These are phyloP conservation scores for Podospora conica DNA, from an alignment of 495 filamentous ascomycete species.

Conservation along the genomic window DNA sequence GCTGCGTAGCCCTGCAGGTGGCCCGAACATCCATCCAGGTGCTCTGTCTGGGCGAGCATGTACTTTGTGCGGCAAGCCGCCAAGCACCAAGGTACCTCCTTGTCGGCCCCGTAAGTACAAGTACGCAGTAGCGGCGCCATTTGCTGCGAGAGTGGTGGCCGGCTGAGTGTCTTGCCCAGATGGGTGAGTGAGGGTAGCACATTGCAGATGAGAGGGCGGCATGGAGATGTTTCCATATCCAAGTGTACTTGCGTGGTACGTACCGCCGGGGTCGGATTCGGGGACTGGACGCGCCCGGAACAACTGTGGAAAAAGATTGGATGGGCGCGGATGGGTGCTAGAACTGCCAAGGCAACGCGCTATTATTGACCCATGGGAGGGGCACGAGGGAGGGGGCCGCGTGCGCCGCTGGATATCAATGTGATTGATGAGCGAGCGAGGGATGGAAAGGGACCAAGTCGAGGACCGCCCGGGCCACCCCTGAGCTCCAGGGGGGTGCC, in stretches of 20 bases:
- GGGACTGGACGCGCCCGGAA: slow-evolving; percentile 11
- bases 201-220: neutral
- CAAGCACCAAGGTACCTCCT: slow-evolving; percentile 1
- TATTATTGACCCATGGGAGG: slow-evolving; percentile 12
- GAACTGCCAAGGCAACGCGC: slow-evolving; percentile 18
- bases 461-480: neutral
- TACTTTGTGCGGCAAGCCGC: neutral
- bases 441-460: slow-evolving; percentile 7
- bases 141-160: slow-evolving; percentile 4
- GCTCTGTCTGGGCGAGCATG: neutral
- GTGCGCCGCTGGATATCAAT: slow-evolving; percentile 3
- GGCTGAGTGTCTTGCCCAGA: slow-evolving; percentile 4
- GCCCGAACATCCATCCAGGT: neutral
- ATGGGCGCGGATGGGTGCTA: slow-evolving; percentile 11
- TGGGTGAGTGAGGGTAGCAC: neutral
- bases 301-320: slow-evolving; percentile 13
- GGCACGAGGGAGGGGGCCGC: slow-evolving; percentile 6
- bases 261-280: slow-evolving; percentile 14
- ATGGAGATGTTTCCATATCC: neutral
- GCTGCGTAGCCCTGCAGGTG: neutral
- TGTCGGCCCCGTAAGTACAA: neutral
- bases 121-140: neutral
- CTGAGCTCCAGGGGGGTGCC: neutral
- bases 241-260: neutral
- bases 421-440: neutral